Evolutionary conservation across 148 eudicot genomes (phyloP).

Genomic region (Hydrangea macrophylla): DNA sequence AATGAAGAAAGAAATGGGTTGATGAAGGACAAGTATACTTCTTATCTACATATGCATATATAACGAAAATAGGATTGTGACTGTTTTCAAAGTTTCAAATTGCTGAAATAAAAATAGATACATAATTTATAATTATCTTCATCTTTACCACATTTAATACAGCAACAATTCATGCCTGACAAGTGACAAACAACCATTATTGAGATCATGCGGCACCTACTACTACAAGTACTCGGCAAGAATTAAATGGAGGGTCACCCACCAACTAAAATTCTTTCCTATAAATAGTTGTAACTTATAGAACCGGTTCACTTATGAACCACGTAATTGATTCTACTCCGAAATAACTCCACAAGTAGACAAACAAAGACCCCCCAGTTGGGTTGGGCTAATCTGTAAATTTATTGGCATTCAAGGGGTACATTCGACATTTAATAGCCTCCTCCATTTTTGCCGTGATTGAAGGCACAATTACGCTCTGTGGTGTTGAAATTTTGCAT

Average conservation of each 20-base stretch:
- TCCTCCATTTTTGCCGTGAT: conserved; percentile 10
- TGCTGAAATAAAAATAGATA: neutral
- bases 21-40: neutral
- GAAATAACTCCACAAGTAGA: neutral
- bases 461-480: conserved; percentile 1
- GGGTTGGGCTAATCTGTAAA: conserved; percentile 15
- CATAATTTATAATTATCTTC: neutral
- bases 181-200: conserved; percentile 6
- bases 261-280: too few relatives aligned
- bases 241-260: too few relatives aligned
- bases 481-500: neutral
- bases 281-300: too few relatives aligned
- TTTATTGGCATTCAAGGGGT: neutral
- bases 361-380: neutral
- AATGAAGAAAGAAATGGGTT: conserved; percentile 15
- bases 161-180: neutral
- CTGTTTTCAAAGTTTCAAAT: neutral
- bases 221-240: conserved; percentile 10
- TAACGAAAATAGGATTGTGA: neutral
- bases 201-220: conserved; percentile 17
- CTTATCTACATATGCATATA: neutral
- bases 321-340: too few relatives aligned
- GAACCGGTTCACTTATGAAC: too few relatives aligned
- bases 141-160: neutral
- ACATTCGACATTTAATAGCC: neutral